These are phyloP conservation scores for Eucalyptus sp. DNA, from an alignment of 345 rosid genomes.

Conservation along the genomic window DNA sequence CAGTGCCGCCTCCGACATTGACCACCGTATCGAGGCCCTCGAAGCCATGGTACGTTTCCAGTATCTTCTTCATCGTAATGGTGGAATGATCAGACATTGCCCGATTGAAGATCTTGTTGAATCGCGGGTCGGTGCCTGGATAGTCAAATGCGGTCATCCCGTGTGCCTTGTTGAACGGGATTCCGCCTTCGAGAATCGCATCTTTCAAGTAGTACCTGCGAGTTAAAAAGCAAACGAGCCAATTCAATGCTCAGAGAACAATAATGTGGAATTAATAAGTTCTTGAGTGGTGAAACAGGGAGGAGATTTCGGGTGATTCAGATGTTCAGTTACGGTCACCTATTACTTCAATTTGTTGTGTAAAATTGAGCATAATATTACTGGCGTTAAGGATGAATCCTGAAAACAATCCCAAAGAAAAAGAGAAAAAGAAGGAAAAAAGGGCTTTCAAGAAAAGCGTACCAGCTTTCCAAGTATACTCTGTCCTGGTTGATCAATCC, in stretches of 20 bases:
- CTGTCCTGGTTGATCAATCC: conserved; percentile 69
- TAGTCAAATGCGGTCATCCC: conserved; percentile 73
- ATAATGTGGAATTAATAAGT: background rate
- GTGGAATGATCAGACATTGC: conserved; percentile 74
- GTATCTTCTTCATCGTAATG: conserved; percentile 56
- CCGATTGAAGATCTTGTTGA: conserved; percentile 65
- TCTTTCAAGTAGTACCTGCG: conserved; percentile 70
- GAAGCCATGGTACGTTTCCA: conserved; percentile 62
- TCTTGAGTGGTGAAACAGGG: conserved; percentile 10
- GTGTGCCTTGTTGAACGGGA: conserved; percentile 68
- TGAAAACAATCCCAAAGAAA: background rate
- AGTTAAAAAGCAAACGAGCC: background rate
- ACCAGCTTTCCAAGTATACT: conserved; percentile 93
- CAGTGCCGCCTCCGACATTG: conserved; percentile 87
- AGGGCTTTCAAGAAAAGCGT: background rate
- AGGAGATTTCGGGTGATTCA: background rate
- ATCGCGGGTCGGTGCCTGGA: conserved; percentile 52
- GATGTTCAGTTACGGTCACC: background rate
- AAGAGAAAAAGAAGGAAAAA: background rate
- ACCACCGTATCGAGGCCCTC: conserved; percentile 52
- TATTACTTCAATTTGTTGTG: background rate
- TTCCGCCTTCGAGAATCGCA: conserved; percentile 69
- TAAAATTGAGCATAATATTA: background rate
- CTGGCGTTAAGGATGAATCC: background rate
- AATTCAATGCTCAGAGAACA: background rate